A percentile compares a stretch with the other conserved stretches of the same genome.
Conservation (phyloP, 2,329 filamentous ascomycete genomes). For the Sphaerulina vaccinii region DNA sequence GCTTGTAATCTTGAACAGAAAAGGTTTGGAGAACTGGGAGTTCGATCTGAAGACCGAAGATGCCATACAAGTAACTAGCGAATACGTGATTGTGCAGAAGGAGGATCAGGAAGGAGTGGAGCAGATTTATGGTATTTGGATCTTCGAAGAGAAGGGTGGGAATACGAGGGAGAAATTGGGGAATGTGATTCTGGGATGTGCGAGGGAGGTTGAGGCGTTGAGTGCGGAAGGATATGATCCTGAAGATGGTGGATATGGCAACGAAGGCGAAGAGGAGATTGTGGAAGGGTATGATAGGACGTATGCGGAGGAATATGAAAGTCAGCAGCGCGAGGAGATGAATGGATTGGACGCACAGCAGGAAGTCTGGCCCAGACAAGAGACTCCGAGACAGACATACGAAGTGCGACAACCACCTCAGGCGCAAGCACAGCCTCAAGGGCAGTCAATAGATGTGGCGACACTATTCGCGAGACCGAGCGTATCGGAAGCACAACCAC, state of each 20-base stretch:
- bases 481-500: slow-evolving; percentile 2
- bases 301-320: slow-evolving; percentile 4
- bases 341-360: not conserved
- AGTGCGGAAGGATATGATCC: slow-evolving; percentile 23
- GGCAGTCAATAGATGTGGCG: slow-evolving; percentile 29
- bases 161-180: slow-evolving; percentile 50
- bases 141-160: slow-evolving; percentile 61
- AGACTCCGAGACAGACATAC: not conserved
- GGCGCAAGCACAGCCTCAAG: slow-evolving; percentile 47
- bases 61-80: slow-evolving; percentile 51
- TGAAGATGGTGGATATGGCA: not conserved
- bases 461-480: slow-evolving; percentile 27
- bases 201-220: slow-evolving; percentile 47
- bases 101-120: slow-evolving; percentile 37
- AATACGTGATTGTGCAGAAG: slow-evolving; percentile 60
- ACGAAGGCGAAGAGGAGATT: slow-evolving; percentile 2
- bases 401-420: slow-evolving; percentile 37
- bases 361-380: not conserved
- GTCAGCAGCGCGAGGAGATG: slow-evolving; percentile 1
- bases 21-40: slow-evolving; percentile 50
- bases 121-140: slow-evolving; percentile 61
- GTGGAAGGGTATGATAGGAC: not conserved
- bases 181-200: slow-evolving; percentile 56
- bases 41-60: slow-evolving; percentile 44
- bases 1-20: slow-evolving; percentile 49